Evolutionary conservation across 1,284 basidiomycete genomes (phyloP), one percentile per base, ranked within the genome.

Genomic region (Malassezia caprae): DNA sequence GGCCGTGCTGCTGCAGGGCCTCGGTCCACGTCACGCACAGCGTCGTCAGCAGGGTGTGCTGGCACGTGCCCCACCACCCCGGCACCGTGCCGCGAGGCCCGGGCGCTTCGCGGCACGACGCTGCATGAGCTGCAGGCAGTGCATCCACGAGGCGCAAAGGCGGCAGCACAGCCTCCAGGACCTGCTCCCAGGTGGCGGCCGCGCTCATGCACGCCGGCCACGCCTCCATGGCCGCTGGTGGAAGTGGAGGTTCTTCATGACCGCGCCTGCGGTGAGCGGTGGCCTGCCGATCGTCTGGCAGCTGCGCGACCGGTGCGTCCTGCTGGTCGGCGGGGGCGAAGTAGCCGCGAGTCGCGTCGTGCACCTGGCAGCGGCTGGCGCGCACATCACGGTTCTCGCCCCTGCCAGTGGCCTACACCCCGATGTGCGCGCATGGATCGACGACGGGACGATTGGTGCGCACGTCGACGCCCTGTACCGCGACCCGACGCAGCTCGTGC

Each of bases 311-410:
- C 87, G 84, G 70, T 79, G 79, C 42, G 88, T 91, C 19, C 83
- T 94, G 64, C 81, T 91, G 65, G 81, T 93, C 60, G 88, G 93
- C 51, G 88, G 88, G n/a, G 90, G 88, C 41, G 83, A 85, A 60
- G 84, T 93, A 42, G 88, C 85, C 32, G 85, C 83, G 2, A 82
- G 85, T 59, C 56, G 57, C 45, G 53, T 74, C n/a, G 68, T 74
- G 45, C 69, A 72, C 31, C 66, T 72, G 15, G 62, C 69, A 26
- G 63, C 70, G 51, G 72, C 72, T 1, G 70, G 72, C 53, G 72
- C 70, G 1, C 53, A 65, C 30, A 51, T 74, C n/a, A 71, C 69
- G 13, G 63, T 74, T 31, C 57, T 74, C 48, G 68, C 64, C 30
- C 69, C 72, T 13, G 56, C 51, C n/a, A 62, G 60, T 0, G 69